Base-by-base conservation (phyloP, 805 yeast species). In the Lipomyces yamadae region DNA sequence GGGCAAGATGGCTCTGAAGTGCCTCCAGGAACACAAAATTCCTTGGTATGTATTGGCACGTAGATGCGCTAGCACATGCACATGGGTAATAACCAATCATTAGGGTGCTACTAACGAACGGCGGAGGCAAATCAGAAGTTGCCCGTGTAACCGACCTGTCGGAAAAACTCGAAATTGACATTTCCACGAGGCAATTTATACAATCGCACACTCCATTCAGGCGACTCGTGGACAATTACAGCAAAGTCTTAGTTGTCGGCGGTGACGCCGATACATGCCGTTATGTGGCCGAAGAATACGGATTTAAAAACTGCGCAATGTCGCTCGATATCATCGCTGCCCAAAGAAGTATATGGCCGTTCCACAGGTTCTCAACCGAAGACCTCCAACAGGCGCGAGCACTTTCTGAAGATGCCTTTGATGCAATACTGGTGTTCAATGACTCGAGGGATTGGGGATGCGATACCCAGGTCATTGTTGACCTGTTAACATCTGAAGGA, bases 381-480 rank as follows among this genome's bases (percentile, higher is more conserved):
- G 84, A 88, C 54, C 67, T 84, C 48, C 77, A 78, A 15, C 86
- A 81, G 78, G 82, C 83, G 0, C 74, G 75, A 32, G 80, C 81
- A 72, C 58, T 78, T 74, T 65, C 68, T 69, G 64, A 62, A 64
- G 72, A 74, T 30, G 78, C 77, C 37, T 81, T 91, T 66, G 96
- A 92, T 70, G 93, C 92, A 2, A 81, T 93, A 0, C 78, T 93
- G 68, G 92, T 92, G 33, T 92, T 92, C 77, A 90, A 90, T 74
- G 98, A 93, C 76, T 92, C 97, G 3, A 81, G 96, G 66, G 97
- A 92, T 76, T 83, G 92, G 88, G 92, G 91, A 0, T 85, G 93
- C 0, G 98, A 92, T 76, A 73, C 88, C 7, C 98, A 92, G 78
- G 83, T 93, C 18, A 85, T 91, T 2, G 76, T 84, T 61, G 98